phyloP scores from a whole-genome alignment of 2,329 filamentous ascomycete genomes.

The Raffaelea deltoideospora region DNA sequence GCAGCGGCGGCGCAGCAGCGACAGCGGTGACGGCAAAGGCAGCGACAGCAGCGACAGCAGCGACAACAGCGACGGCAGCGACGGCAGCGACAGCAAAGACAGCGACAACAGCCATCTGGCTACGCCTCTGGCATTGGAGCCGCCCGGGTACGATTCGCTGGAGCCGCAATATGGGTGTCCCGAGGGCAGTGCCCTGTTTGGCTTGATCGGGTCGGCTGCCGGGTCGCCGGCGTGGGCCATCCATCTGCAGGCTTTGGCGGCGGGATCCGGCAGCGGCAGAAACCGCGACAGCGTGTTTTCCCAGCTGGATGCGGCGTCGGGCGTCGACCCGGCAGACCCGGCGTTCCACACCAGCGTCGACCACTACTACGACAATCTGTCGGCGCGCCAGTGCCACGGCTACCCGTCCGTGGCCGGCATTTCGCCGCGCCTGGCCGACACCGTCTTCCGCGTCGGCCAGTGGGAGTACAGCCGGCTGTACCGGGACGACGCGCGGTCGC shows the following conservation, averaged over 20 bases:
- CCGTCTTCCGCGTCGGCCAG: slow-evolving; percentile 61
- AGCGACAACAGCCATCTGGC: too few species aligned
- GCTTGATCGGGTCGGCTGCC: slow-evolving; percentile 1
- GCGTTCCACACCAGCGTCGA: slow-evolving; percentile 61
- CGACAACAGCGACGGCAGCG: too few species aligned
- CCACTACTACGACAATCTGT: slow-evolving; percentile 77
- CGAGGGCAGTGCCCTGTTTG: slow-evolving; percentile 20
- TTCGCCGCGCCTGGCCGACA: slow-evolving; percentile 44
- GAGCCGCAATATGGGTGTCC: slow-evolving; percentile 59
- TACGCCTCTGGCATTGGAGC: slow-evolving; percentile 33
- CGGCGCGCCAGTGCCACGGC: slow-evolving; percentile 59
- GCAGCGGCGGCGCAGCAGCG: slow-evolving; percentile 28
- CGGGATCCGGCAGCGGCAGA: too few species aligned
- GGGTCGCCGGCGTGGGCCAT: slow-evolving; percentile 4
- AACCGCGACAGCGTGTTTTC: slow-evolving; percentile 44
- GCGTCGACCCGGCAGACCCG: slow-evolving; percentile 36
- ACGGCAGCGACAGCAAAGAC: background rate
- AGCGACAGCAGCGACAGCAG: too few species aligned
- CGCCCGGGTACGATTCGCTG: slow-evolving; percentile 50
- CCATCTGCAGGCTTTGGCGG: slow-evolving; percentile 16
- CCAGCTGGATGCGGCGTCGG: slow-evolving; percentile 52
- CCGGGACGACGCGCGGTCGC: slow-evolving; percentile 46
- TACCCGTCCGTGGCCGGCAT: slow-evolving; percentile 45
- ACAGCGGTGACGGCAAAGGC: background rate
- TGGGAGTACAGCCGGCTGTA: slow-evolving; percentile 74